phyloP scores from a whole-genome alignment of 176 grass and related monocot genomes.

The Oryza punctata region DNA sequence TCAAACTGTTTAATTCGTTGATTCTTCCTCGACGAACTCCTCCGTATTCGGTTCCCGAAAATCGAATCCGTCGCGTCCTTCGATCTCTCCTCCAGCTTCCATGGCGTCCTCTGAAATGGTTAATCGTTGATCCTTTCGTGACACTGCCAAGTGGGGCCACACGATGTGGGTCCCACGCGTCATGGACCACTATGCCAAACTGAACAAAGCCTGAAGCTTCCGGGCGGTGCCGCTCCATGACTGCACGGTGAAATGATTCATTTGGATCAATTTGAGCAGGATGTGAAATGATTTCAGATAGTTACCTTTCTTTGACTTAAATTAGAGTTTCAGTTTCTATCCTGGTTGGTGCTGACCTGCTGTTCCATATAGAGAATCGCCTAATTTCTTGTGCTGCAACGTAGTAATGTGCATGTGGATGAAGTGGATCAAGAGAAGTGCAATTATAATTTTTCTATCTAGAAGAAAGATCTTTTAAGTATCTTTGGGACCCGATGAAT shows the following conservation, averaged over 20 bases:
- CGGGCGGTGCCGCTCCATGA: background rate
- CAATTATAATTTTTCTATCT: background rate
- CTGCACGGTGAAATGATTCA: background rate
- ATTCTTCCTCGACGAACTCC: background rate
- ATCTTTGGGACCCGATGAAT: background rate
- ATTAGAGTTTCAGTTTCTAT: background rate
- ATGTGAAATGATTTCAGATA: slow-evolving; percentile 10
- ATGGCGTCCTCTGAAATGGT: background rate
- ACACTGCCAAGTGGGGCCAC: background rate
- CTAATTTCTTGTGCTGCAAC: background rate
- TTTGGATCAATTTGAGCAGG: background rate
- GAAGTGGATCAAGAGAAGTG: background rate
- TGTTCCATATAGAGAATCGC: background rate
- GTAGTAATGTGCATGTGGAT: background rate
- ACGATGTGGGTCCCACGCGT: background rate
- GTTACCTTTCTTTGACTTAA: background rate
- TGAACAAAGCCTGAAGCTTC: background rate
- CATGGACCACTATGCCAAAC: background rate
- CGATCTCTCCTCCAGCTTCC: background rate
- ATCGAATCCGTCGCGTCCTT: background rate
- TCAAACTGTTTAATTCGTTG: background rate
- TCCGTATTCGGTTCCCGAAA: background rate
- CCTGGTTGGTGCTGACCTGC: background rate
- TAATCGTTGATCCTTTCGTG: background rate
- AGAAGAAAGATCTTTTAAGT: slow-evolving; percentile 15